Evolutionary conservation across 192 early-diverging fungal genomes (phyloP), one percentile per base, ranked within the genome.

Genomic region (Chytriomyces sp.): DNA sequence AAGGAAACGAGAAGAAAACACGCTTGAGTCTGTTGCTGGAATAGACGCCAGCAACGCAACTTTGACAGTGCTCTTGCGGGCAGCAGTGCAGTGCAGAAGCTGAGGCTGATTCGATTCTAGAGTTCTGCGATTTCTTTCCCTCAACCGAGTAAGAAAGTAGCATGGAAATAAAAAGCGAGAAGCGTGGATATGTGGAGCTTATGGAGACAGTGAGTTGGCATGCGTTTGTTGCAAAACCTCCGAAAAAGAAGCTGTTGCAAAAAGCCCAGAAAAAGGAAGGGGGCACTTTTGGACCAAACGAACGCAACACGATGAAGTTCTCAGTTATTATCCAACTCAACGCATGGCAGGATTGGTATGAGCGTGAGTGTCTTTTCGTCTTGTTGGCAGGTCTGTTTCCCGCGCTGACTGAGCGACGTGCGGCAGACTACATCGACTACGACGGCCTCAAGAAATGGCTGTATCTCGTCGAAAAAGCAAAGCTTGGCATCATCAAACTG

Each of bases 301-400:
- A 53, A 18, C 9, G 9, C 50, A 57, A 57, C 53, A 57, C 64
- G 49, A 96, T 98, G 95, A 98, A 98, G 87, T 98, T 98, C 76
- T 93, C 94, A 24, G 92, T 94, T 81, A 90, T 92, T 28, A 87
- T 98, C 61, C 92, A 95, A 83, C 91, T 98, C 77, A 98, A 98
- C 77, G 90, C 93, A 47, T 93, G 73, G n/a, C 87, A 85, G 28
- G 85, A 92, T 77, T 91, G 87, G 83, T 78, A 75, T 43, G 83
- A 88, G 53, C 83, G 82, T 80, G 71, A 70, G 82, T 67, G 3
- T 23, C 6, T 73, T 44, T 49, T 24, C 43, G 43, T 45, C 8
- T 63, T 8, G 18, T 13, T 64, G 43, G 61, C n/a, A 7, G 11
- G 10, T 67, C 66, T 50, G 18, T 75, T 81, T 28, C 6, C 11